Evolutionary conservation across 192 early-diverging fungal genomes (phyloP), one percentile per base, ranked within the genome.

Genomic region (Umbelopsis sp.): DNA sequence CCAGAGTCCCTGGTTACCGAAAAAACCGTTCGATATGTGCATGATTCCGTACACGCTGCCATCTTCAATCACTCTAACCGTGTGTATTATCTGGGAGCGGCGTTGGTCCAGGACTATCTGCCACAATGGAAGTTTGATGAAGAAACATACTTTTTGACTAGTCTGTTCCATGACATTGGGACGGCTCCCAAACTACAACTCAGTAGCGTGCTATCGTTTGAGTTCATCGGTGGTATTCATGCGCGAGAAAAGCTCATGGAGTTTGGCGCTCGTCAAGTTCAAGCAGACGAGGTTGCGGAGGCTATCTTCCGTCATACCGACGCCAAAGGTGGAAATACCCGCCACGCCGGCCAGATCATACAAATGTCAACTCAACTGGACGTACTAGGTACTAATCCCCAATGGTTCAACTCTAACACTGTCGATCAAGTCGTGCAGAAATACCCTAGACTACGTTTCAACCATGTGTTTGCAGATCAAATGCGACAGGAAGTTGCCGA

Each of bases 41-140:
- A 61, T 25, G 55, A 61, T 13, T 11, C 8, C 16, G 27, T 61
- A 13, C 9, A 61, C 12, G 8, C 30, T 2, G 55, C 55, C 15
- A 35, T 61, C 13, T 61, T 61, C 55, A 61, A 61, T n/a, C 55
- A 61, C 27, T 61, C 55, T 30, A 61, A 61, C 30, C 55, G 55
- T 30, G 55, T 61, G 3, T 61, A 61, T 25, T 61, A 61, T 25
- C 13, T 61, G 10, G 55, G 55, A 13, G 30, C 55, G 7, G 55
- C 27, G 1, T 35, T 61, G 30, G 55, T 61, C 3, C 25, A 61
- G 18, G 55, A 61, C 15, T 61, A 61, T 35, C 30, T 61, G 5
- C 55, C 55, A 30, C 55, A 61, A 35, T 61, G 55, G 55, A 61
- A 61, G 16, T 61, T 61, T 15, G 16, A 61, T 18, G 16, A 18